Percentiles rank a stretch among this genome's conserved stretches.
These are phyloP conservation scores for Cucumis variabilis DNA, from an alignment of 331 rosid genomes.

Conservation along the genomic window DNA sequence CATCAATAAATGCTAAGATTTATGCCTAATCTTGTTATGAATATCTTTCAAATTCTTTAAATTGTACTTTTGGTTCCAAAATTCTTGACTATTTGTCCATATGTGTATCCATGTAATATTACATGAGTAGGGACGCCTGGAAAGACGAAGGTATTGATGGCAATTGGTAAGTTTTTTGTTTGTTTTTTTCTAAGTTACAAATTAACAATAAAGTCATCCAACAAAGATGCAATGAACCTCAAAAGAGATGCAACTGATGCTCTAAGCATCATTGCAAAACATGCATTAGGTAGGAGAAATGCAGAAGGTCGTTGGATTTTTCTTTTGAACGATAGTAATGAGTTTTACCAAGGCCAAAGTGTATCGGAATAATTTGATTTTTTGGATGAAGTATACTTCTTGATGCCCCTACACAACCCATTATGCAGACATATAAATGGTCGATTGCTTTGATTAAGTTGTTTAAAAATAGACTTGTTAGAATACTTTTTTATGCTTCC, in stretches of 20 bases:
- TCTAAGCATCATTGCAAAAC: neutral
- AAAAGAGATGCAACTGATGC: too few species aligned
- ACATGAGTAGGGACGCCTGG: slow-evolving; percentile 99
- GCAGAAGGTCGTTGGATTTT: neutral
- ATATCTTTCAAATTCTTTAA: slow-evolving; percentile 5
- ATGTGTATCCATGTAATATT: slow-evolving; percentile 83
- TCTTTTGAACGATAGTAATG: neutral
- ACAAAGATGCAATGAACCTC: slow-evolving; percentile 3
- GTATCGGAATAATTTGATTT: neutral
- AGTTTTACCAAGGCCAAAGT: neutral
- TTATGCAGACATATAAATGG: neutral
- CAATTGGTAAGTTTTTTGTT: too few species aligned
- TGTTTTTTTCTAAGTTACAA: neutral
- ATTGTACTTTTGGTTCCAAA: slow-evolving; percentile 13
- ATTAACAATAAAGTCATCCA: neutral
- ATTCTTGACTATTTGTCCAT: slow-evolving; percentile 40
- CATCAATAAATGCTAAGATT: neutral
- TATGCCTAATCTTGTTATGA: neutral
- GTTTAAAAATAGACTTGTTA: neutral
- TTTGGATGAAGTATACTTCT: neutral
- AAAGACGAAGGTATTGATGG: slow-evolving; percentile 99
- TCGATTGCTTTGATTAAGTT: neutral
- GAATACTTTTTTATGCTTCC: neutral
- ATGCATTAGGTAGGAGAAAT: neutral
- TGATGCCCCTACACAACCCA: neutral